Conservation (phyloP, 2,329 filamentous ascomycete genomes). For the Dothiorella sarmentorum region DNA sequence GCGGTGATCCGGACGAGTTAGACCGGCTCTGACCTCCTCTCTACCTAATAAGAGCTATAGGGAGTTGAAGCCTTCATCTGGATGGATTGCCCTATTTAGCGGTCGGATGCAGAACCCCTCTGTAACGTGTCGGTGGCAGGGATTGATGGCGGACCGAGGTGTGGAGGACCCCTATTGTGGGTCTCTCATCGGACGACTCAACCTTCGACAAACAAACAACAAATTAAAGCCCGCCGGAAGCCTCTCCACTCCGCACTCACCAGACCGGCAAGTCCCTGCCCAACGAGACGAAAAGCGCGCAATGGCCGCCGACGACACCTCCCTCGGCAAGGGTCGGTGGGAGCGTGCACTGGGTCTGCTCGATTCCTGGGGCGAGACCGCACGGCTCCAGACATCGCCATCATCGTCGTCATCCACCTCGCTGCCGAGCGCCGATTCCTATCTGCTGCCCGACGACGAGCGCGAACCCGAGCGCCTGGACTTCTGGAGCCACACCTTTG, state of each 20-base stretch:
- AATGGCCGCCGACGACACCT: constrained; percentile 8
- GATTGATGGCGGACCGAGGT: no score
- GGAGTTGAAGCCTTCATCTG: no score
- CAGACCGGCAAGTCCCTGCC: not conserved
- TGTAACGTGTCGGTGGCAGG: no score
- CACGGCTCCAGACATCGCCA: constrained; percentile 25
- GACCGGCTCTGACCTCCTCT: no score
- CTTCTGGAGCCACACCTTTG: constrained; percentile 34
- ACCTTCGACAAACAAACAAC: not conserved
- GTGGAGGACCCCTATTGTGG: not conserved
- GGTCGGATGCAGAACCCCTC: no score
- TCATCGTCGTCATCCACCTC: not conserved
- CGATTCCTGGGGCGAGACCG: not conserved
- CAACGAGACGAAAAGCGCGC: not conserved
- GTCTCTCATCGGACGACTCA: not conserved
- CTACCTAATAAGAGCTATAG: no score
- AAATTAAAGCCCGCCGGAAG: not conserved
- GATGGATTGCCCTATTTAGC: no score
- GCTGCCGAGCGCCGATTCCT: constrained; percentile 19
- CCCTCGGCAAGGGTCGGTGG: constrained; percentile 2
- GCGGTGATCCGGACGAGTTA: no score
- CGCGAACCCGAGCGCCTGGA: constrained; percentile 36
- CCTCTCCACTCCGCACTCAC: constrained; percentile 1
- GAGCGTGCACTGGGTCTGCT: constrained; percentile 10
- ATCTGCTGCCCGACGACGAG: constrained; percentile 30